Evolutionary conservation across 73 alveolate species (phyloP).

Genomic region (Tetrahymena thermophila): DNA sequence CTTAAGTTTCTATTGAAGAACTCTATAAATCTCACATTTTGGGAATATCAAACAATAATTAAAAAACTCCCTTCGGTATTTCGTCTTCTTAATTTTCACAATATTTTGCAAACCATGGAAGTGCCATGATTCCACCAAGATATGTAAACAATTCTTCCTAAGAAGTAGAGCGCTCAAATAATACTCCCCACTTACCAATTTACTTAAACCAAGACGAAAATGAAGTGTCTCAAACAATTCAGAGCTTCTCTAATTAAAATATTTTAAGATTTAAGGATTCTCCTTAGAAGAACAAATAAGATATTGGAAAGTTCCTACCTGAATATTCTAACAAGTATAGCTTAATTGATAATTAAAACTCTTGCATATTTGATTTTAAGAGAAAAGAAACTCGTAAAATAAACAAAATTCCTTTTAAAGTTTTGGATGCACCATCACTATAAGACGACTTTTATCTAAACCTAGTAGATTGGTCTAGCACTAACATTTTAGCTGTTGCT

Average conservation of each 20-base stretch:
- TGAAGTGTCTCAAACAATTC: not conserved
- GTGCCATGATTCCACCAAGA: not conserved
- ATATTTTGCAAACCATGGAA: not conserved
- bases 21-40: not conserved
- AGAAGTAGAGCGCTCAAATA: not conserved
- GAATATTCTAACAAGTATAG: not conserved
- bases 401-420: constrained; percentile 96
- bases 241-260: not conserved
- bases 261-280: not conserved
- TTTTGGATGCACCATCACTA: constrained; percentile 98
- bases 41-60: not conserved
- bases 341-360: not conserved
- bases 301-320: not conserved
- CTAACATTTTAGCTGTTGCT: constrained; percentile 84
- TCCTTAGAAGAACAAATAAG: not conserved
- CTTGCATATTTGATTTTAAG: not conserved
- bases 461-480: constrained; percentile 92
- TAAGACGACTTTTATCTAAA: constrained; percentile 97
- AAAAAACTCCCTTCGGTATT: not conserved
- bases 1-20: not conserved
- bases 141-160: not conserved
- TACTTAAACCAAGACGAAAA: not conserved
- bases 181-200: not conserved
- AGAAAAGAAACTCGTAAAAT: constrained; percentile 59
- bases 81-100: not conserved